Percentiles rank a stretch among this genome's conserved stretches.
phyloP scores from a whole-genome alignment of 2,329 filamentous ascomycete genomes.

The Colletotrichum endophyticum region DNA sequence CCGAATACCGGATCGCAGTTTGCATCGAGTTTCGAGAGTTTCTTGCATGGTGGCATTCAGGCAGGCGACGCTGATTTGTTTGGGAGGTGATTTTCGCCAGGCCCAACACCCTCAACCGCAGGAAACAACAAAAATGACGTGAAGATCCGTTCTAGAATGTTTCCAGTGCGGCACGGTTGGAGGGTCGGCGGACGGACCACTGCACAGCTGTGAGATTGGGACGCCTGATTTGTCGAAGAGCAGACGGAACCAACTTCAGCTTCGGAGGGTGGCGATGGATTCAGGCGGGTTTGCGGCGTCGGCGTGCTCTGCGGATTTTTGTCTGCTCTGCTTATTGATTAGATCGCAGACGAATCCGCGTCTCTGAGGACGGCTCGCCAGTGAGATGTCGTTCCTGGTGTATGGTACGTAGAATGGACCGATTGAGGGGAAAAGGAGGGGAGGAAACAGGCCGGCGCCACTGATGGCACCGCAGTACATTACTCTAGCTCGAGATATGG shows the following conservation, averaged over 20 bases:
- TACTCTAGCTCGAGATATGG: not conserved
- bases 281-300: not conserved
- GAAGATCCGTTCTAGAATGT: slow-evolving; percentile 14
- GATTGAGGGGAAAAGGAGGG: not conserved
- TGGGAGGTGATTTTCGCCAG: not conserved
- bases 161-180: not conserved
- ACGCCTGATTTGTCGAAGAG: slow-evolving; percentile 1
- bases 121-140: not conserved
- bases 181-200: not conserved
- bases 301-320: not conserved
- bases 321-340: not conserved
- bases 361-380: not conserved
- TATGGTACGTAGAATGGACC: not conserved
- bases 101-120: not conserved
- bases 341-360: not conserved
- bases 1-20: not conserved
- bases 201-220: not conserved
- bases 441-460: not conserved
- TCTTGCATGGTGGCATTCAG: not conserved
- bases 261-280: slow-evolving; percentile 2
- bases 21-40: not conserved
- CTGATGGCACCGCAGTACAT: not conserved
- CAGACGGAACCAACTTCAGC: not conserved
- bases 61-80: not conserved
- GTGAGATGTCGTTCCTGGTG: not conserved